Conservation (phyloP, 768 basidiomycete genomes). For the Rhodotorula babjevae region DNA sequence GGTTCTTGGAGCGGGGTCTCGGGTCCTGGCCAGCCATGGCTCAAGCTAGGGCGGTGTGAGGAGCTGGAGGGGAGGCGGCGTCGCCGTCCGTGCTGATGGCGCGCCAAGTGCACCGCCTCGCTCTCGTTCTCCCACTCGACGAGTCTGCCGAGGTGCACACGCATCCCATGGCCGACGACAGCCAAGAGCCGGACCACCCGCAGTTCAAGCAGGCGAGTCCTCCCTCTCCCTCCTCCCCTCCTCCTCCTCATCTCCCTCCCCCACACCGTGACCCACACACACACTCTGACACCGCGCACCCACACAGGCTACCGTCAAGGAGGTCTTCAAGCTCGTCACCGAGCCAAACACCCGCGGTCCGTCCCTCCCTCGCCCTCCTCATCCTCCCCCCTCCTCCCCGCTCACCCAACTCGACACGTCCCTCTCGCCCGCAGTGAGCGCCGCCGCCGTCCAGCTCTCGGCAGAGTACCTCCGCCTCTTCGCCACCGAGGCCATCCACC, state of each 20-base stretch:
- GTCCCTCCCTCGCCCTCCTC: not conserved
- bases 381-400: not conserved
- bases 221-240: not conserved
- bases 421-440: conserved; percentile 9
- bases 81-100: not conserved
- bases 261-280: not conserved
- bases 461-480: conserved; percentile 36
- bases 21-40: not conserved
- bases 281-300: not conserved
- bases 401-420: not conserved
- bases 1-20: not conserved
- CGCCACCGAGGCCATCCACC: conserved; percentile 32
- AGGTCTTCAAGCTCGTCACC: conserved; percentile 19
- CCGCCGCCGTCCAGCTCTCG: conserved; percentile 26
- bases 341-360: conserved; percentile 19
- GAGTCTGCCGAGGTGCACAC: not conserved
- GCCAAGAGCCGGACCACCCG: not conserved
- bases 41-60: not conserved
- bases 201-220: conserved; percentile 24
- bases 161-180: not conserved
- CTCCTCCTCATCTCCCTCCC: not conserved
- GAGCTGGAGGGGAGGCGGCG: not conserved
- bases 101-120: not conserved
- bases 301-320: conserved; percentile 27
- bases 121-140: not conserved